A percentile compares a stretch with the other conserved stretches of the same genome.
Evolutionary conservation across 2,329 filamentous ascomycete genomes (phyloP).

Genomic region (Hypoxylon sp.): DNA sequence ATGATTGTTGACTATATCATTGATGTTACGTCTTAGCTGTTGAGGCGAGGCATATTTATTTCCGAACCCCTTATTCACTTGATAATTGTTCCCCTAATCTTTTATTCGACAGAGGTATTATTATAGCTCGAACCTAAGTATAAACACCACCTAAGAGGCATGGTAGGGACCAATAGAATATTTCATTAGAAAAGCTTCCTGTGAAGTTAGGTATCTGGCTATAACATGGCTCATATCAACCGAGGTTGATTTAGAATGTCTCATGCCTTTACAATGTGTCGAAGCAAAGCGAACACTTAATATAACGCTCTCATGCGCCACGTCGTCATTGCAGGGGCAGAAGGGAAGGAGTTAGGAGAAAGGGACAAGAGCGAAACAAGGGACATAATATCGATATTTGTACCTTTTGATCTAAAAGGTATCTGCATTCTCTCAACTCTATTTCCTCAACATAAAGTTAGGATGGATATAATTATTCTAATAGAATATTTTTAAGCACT

Average conservation of each 20-base stretch:
- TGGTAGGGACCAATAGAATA: neutral
- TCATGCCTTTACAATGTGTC: slow-evolving; percentile 10
- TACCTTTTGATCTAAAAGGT: neutral
- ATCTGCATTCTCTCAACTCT: neutral
- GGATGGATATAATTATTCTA: neutral
- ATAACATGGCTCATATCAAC: slow-evolving; percentile 7
- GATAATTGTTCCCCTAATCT: neutral
- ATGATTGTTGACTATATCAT: neutral
- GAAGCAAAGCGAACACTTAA: slow-evolving; percentile 1
- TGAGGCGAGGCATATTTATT: neutral
- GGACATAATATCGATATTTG: neutral
- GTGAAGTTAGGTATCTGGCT: neutral
- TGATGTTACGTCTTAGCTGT: neutral
- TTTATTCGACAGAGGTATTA: neutral
- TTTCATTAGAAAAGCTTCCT: neutral
- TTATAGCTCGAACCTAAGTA: neutral
- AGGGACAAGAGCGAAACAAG: neutral
- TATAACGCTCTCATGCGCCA: slow-evolving; percentile 4
- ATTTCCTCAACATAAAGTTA: neutral
- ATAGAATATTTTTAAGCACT: neutral
- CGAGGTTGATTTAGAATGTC: neutral
- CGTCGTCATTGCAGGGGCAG: neutral
- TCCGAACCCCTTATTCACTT: neutral
- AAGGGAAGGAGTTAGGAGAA: neutral
- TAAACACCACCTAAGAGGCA: neutral